A percentile compares a stretch with the other conserved stretches of the same genome.
These are phyloP conservation scores for Russula dissimulans DNA, from an alignment of 768 basidiomycete genomes.

Conservation along the genomic window DNA sequence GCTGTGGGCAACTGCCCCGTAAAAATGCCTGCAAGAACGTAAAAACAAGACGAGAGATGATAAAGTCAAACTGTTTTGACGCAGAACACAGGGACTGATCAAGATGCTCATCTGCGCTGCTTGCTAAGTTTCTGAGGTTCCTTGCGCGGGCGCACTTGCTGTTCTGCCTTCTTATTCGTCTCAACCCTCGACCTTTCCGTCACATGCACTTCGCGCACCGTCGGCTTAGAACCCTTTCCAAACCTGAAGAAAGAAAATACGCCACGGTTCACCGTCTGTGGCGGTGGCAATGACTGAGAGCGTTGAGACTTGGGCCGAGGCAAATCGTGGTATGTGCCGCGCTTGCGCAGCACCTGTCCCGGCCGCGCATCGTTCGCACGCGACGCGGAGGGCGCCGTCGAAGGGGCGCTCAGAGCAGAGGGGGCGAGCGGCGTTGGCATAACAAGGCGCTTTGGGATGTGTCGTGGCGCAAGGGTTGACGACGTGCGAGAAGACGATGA, in stretches of 20 bases:
- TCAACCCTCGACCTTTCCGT: not conserved
- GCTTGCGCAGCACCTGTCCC: conserved; percentile 24
- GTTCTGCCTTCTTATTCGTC: not conserved
- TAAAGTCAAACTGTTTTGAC: too few species aligned
- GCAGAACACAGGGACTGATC: not conserved
- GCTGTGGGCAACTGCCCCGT: too few species aligned
- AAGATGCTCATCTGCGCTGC: conserved; percentile 6
- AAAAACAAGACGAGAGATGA: not conserved
- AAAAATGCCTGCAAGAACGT: not conserved
- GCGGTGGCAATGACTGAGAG: not conserved
- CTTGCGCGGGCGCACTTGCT: not conserved
- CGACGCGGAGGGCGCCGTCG: not conserved
- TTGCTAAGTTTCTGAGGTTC: conserved; percentile 13
- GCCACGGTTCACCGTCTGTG: conserved; percentile 7
- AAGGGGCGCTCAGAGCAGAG: conserved; percentile 1
- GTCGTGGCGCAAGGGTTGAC: conserved; percentile 21
- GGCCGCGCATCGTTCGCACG: conserved; percentile 6
- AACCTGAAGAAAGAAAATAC: conserved; percentile 17
- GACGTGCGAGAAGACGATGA: conserved; percentile 8
- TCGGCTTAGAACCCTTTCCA: conserved; percentile 15
- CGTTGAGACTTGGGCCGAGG: not conserved
- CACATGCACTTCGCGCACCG: conserved; percentile 10
- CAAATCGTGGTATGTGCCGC: conserved; percentile 7
- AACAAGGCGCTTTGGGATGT: conserved; percentile 57
- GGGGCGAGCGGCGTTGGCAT: conserved; percentile 57